These are phyloP conservation scores for Penicillium verrucosum DNA, from an alignment of 2,329 filamentous ascomycete species.

Conservation along the genomic window DNA sequence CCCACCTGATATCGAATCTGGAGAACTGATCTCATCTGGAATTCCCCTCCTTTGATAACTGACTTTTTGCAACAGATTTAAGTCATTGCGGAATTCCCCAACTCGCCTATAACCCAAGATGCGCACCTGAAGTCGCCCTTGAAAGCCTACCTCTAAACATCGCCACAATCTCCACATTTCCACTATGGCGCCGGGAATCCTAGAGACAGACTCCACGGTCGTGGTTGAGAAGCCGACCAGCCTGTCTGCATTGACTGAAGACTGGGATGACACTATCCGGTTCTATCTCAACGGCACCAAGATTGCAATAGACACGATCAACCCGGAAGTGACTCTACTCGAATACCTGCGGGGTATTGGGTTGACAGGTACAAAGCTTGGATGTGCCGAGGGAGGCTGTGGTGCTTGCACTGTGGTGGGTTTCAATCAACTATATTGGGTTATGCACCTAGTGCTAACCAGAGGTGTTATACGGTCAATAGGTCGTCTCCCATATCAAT, in stretches of 20 bases:
- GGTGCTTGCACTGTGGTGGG: slow-evolving; percentile 86
- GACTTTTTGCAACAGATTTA: slow-evolving; percentile 5
- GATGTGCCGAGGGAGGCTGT: slow-evolving; percentile 93
- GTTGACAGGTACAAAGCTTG: slow-evolving; percentile 91
- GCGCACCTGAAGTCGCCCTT: slow-evolving; percentile 5
- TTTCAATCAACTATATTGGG: not conserved
- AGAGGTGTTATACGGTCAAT: slow-evolving; percentile 11
- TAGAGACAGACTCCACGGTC: slow-evolving; percentile 47
- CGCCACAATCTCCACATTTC: not conserved
- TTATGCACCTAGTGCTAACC: slow-evolving; percentile 17
- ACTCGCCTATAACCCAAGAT: not conserved
- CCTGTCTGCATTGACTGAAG: slow-evolving; percentile 64
- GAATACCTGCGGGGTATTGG: slow-evolving; percentile 93
- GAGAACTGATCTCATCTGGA: slow-evolving; percentile 8
- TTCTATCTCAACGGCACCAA: slow-evolving; percentile 96
- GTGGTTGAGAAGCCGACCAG: slow-evolving; percentile 44
- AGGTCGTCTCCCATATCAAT: slow-evolving; percentile 86
- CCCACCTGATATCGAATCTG: slow-evolving; percentile 10
- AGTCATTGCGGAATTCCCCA: slow-evolving; percentile 9
- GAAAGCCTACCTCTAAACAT: not conserved
- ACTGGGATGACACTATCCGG: slow-evolving; percentile 80
- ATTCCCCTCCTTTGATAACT: slow-evolving; percentile 1
- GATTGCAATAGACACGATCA: slow-evolving; percentile 78
- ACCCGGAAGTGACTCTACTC: slow-evolving; percentile 86
- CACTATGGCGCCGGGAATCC: slow-evolving; percentile 58